Conservation (phyloP, 1,284 basidiomycete species). For the Grifola frondosa region DNA sequence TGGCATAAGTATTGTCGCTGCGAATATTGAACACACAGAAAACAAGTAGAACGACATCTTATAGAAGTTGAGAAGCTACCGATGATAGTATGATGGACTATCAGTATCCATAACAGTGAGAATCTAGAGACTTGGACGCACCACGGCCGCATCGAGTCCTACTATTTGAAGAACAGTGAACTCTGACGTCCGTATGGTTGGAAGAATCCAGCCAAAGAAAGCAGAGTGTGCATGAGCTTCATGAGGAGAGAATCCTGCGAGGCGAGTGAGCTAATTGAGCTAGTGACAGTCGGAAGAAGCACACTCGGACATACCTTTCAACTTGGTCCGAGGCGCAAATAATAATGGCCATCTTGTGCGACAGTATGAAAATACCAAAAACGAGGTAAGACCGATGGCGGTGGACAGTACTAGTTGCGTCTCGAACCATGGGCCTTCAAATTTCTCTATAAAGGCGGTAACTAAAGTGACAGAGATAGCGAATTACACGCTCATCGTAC, state of each 20-base stretch:
- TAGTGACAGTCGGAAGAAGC: neutral
- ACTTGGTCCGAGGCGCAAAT: conserved; percentile 90
- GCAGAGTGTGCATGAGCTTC: conserved; percentile 81
- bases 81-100: neutral
- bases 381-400: conserved; percentile 76
- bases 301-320: conserved; percentile 73
- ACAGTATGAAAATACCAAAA: conserved; percentile 87
- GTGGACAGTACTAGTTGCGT: conserved; percentile 86
- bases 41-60: conserved; percentile 94
- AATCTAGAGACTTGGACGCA: conserved; percentile 33
- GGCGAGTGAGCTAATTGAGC: conserved; percentile 1
- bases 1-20: conserved; percentile 82
- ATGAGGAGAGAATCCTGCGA: conserved; percentile 82
- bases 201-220: conserved; percentile 95
- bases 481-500: conserved; percentile 36
- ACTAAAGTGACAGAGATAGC: conserved; percentile 13
- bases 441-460: conserved; percentile 48
- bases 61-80: conserved; percentile 88
- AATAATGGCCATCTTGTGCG: conserved; percentile 86
- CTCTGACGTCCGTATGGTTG: conserved; percentile 88
- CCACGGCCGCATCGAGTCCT: conserved; percentile 93
- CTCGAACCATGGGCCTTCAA: conserved; percentile 90
- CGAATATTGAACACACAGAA: conserved; percentile 80
- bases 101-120: neutral
- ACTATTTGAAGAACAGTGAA: conserved; percentile 96